A percentile compares a stretch with the other conserved stretches of the same genome.
Conservation (phyloP, 176 grass and related monocot genomes). For the Chrysopogon serrulatus region DNA sequence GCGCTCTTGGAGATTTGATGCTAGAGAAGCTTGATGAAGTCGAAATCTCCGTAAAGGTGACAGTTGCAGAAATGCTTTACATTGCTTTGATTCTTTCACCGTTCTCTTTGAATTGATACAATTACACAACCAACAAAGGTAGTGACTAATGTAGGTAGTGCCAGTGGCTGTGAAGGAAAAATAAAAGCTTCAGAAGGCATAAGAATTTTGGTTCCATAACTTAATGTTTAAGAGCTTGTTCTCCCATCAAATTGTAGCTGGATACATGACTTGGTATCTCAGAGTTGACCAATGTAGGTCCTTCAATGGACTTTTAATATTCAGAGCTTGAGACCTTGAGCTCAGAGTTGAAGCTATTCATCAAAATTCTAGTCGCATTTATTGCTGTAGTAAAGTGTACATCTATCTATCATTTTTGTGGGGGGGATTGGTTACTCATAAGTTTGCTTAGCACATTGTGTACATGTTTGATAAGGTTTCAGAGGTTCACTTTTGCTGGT, state of each 20-base stretch:
- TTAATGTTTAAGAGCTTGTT: neutral
- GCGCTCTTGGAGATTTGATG: slow-evolving; percentile 44
- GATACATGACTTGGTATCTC: neutral
- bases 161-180: neutral
- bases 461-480: neutral
- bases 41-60: slow-evolving; percentile 55
- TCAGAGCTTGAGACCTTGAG: neutral
- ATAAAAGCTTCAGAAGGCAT: neutral
- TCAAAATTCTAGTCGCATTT: neutral
- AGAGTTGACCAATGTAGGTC: neutral
- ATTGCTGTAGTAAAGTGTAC: neutral
- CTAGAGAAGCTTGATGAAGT: slow-evolving; percentile 62
- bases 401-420: neutral
- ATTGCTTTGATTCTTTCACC: neutral
- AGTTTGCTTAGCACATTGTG: neutral
- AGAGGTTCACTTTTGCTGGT: neutral
- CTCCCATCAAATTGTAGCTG: neutral
- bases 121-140: neutral
- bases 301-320: neutral
- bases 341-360: neutral
- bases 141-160: no score
- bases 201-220: neutral
- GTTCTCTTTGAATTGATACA: neutral
- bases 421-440: neutral
- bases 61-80: neutral